These are phyloP conservation scores for Cystobasidium onofrii DNA, from an alignment of 768 basidiomycete species.

Conservation along the genomic window DNA sequence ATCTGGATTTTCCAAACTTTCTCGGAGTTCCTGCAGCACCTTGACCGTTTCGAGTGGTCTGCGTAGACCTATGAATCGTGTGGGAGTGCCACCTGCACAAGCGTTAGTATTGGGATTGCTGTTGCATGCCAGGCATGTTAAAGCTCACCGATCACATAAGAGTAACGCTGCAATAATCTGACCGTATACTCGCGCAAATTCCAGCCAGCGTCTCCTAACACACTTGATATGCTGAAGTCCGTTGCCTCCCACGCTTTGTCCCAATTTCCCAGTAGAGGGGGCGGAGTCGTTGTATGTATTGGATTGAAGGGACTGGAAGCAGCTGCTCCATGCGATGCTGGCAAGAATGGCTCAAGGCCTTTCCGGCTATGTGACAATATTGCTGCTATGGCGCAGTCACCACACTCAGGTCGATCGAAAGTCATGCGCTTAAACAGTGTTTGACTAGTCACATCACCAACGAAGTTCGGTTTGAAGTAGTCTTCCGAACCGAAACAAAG, in stretches of 20 bases:
- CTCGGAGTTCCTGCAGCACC: background rate
- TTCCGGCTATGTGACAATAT: constrained; percentile 44
- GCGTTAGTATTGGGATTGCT: too few relatives aligned
- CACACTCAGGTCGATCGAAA: constrained; percentile 45
- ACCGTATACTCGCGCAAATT: background rate
- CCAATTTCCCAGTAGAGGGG: background rate
- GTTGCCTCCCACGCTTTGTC: constrained; percentile 2
- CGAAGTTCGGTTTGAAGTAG: constrained; percentile 18
- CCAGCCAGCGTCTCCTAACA: background rate
- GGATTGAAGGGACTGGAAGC: background rate
- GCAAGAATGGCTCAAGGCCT: constrained; percentile 48
- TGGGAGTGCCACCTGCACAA: background rate
- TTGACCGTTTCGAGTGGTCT: background rate
- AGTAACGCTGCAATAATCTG: constrained; percentile 8
- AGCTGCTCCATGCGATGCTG: constrained; percentile 9
- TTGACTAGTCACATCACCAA: constrained; percentile 36
- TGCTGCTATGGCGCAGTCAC: constrained; percentile 47
- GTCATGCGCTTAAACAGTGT: constrained; percentile 47
- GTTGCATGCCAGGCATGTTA: too few relatives aligned
- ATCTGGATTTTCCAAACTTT: background rate
- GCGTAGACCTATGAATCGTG: background rate
- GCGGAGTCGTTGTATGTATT: background rate
- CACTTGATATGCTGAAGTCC: background rate
- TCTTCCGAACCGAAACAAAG: constrained; percentile 39
- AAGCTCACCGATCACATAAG: background rate